A percentile compares a stretch with the other conserved stretches of the same genome.
Conservation (phyloP, 345 rosid genomes). For the Gossypium sturtianum region DNA sequence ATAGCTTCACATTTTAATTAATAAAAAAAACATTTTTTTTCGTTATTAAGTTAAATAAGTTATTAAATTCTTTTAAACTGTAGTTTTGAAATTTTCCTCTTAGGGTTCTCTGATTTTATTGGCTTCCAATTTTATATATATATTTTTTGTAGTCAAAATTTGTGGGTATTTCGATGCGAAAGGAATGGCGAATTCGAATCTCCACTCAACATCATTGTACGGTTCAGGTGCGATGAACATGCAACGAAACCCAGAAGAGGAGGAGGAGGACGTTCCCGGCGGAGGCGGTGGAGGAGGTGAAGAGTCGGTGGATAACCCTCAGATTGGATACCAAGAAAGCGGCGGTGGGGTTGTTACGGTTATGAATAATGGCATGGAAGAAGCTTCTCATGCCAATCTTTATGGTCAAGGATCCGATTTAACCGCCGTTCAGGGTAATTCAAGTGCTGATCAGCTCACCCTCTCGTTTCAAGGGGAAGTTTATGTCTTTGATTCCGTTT, state of each 20-base stretch:
- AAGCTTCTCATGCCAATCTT: constrained; percentile 17
- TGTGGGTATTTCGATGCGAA: neutral
- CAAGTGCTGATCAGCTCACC: constrained; percentile 31
- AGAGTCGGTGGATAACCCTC: constrained; percentile 32
- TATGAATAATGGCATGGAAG: constrained; percentile 15
- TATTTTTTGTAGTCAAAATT: neutral
- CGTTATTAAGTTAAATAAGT: neutral
- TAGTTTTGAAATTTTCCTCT: neutral
- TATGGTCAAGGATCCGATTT: constrained; percentile 18
- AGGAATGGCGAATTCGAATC: constrained; percentile 22
- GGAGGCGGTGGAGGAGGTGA: constrained; percentile 28
- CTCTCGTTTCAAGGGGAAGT: constrained; percentile 51
- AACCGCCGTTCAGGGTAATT: constrained; percentile 14
- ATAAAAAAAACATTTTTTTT: neutral
- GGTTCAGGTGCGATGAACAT: constrained; percentile 20
- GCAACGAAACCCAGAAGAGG: constrained; percentile 13
- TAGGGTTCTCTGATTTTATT: neutral
- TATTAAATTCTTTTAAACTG: too few species aligned
- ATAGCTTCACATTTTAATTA: neutral
- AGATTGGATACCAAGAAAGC: constrained; percentile 23
- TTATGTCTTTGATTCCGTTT: constrained; percentile 41
- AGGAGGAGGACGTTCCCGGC: constrained; percentile 17
- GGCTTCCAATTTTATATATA: neutral
- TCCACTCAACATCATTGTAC: constrained; percentile 14
- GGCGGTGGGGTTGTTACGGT: neutral